These are phyloP conservation scores for Ilyonectria robusta DNA, from an alignment of 2,329 filamentous ascomycete genomes.

Conservation along the genomic window DNA sequence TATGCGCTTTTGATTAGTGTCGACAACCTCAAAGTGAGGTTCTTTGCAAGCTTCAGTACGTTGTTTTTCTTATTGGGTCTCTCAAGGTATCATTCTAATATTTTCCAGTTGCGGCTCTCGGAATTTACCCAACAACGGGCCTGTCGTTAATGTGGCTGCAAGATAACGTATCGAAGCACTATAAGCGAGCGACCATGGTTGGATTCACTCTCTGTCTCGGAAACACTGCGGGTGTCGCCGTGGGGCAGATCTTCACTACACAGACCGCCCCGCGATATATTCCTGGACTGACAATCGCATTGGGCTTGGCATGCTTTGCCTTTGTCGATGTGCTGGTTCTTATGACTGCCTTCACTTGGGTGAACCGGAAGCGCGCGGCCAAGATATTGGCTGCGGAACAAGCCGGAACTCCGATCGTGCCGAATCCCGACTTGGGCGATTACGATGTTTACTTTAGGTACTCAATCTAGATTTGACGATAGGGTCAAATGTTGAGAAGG, in stretches of 20 bases:
- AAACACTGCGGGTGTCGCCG: conserved; percentile 64
- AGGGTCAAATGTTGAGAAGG: neutral
- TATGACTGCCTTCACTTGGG: conserved; percentile 43
- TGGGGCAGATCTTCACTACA: conserved; percentile 59
- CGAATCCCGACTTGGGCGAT: conserved; percentile 46
- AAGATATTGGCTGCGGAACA: conserved; percentile 41
- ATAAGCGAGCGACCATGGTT: conserved; percentile 61
- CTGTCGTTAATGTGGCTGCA: conserved; percentile 64
- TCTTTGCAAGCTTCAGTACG: conserved; percentile 37
- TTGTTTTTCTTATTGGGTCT: neutral
- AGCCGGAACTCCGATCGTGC: conserved; percentile 38
- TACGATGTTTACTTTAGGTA: conserved; percentile 48
- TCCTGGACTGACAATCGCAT: conserved; percentile 43
- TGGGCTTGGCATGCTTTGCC: conserved; percentile 46
- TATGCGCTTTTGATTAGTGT: conserved; percentile 47
- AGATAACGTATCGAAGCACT: conserved; percentile 62
- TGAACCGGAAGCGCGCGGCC: conserved; percentile 45
- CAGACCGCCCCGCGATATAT: conserved; percentile 47
- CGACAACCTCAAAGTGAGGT: conserved; percentile 48
- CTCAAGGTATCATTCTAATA: conserved; percentile 4
- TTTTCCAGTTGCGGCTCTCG: conserved; percentile 35
- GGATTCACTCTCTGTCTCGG: conserved; percentile 62
- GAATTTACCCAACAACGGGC: conserved; percentile 50
- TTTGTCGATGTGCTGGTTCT: conserved; percentile 41
- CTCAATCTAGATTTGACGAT: conserved; percentile 9